Evolutionary conservation across 768 basidiomycete species (phyloP).

Genomic region (Phanerochaete carnosa): DNA sequence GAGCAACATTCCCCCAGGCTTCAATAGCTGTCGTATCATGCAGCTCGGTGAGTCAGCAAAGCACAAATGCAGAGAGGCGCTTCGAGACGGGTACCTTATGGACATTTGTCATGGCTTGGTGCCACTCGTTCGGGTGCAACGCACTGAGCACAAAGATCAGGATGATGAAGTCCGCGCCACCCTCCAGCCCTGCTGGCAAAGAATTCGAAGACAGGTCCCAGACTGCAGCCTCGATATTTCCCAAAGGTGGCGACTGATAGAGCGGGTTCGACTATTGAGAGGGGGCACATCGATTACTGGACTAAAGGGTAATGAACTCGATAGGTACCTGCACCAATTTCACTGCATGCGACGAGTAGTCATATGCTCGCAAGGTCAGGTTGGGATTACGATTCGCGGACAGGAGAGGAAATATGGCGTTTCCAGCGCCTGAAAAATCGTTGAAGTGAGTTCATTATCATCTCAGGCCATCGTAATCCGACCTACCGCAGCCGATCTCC

Average conservation of each 20-base stretch:
- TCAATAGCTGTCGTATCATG: constrained; percentile 62
- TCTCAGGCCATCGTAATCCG: neutral
- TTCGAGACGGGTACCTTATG: constrained; percentile 50
- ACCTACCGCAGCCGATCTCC: constrained; percentile 88
- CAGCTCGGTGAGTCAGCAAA: neutral
- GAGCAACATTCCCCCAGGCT: constrained; percentile 81
- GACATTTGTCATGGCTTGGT: constrained; percentile 74
- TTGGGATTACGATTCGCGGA: constrained; percentile 78
- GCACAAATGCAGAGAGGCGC: neutral
- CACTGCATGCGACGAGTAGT: constrained; percentile 87
- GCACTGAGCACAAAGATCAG: constrained; percentile 94
- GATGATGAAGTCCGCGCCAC: constrained; percentile 83
- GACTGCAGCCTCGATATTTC: constrained; percentile 73
- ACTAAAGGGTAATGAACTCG: neutral
- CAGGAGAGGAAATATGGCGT: constrained; percentile 87
- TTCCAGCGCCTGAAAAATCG: constrained; percentile 81
- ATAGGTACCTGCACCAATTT: constrained; percentile 77
- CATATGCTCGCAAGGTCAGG: constrained; percentile 76
- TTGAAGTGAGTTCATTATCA: neutral
- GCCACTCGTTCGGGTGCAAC: constrained; percentile 92
- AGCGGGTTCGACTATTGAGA: constrained; percentile 59
- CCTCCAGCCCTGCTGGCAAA: constrained; percentile 60
- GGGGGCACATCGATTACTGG: neutral
- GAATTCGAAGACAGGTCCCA: constrained; percentile 83
- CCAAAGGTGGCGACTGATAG: constrained; percentile 64